Evolutionary conservation across 495 filamentous ascomycete species (phyloP).

Genomic region (Clavariopsis aquatica): DNA sequence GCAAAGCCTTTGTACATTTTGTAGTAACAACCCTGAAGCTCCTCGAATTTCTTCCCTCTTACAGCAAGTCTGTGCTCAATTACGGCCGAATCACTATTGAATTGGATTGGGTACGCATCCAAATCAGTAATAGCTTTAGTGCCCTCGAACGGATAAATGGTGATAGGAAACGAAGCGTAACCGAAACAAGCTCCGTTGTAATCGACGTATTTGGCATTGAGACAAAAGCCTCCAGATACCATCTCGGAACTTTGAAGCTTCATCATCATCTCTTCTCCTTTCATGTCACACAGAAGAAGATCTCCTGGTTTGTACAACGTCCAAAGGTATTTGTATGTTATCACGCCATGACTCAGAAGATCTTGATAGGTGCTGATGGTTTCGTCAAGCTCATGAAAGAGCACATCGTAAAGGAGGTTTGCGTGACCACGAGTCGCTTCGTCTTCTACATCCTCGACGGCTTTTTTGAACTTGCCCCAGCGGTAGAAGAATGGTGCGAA

Average conservation of each 20-base stretch:
- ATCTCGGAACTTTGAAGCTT: conserved; percentile 41
- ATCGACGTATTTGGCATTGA: conserved; percentile 53
- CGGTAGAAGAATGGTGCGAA: conserved; percentile 68
- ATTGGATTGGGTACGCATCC: conserved; percentile 57
- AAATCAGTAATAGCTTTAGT: conserved; percentile 58
- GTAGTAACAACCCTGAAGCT: conserved; percentile 61
- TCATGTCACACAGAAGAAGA: conserved; percentile 43
- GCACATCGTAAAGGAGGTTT: conserved; percentile 55
- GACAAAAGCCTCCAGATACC: conserved; percentile 38
- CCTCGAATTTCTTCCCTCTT: conserved; percentile 42
- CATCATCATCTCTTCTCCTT: conserved; percentile 46
- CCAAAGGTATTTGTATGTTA: conserved; percentile 61
- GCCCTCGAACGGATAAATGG: conserved; percentile 52
- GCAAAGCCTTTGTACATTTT: conserved; percentile 52
- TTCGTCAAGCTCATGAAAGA: conserved; percentile 61
- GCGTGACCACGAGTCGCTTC: conserved; percentile 55
- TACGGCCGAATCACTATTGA: conserved; percentile 50
- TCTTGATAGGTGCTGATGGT: conserved; percentile 57
- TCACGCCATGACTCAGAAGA: conserved; percentile 57
- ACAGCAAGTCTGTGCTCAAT: conserved; percentile 41
- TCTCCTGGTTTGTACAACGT: conserved; percentile 54
- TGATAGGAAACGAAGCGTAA: conserved; percentile 48
- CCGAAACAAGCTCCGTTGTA: conserved; percentile 62
- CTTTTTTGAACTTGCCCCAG: conserved; percentile 58
- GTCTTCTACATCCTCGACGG: conserved; percentile 44